phyloP scores from a whole-genome alignment of 1,139 yeast genomes.

The Saccharomyces hybrid region DNA sequence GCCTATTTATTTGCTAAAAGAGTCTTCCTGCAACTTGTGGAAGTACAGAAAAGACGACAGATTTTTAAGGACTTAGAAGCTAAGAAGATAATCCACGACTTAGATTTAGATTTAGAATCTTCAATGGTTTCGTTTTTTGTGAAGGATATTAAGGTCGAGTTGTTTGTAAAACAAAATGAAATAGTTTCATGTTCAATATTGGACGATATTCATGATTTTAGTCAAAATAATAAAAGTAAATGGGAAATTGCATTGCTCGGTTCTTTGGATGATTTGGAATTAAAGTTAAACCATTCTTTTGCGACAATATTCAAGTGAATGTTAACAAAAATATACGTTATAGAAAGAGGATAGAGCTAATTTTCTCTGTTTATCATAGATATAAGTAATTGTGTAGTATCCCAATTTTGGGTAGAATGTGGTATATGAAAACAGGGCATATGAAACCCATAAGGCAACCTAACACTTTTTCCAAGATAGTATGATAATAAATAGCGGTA shows the following conservation, averaged over 20 bases:
- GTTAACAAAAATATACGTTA: not conserved
- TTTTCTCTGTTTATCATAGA: constrained; percentile 1
- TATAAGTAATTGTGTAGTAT: constrained; percentile 15
- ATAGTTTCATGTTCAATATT: constrained; percentile 13
- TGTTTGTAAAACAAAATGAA: constrained; percentile 13
- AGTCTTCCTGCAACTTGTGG: constrained; percentile 14
- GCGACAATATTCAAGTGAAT: not conserved
- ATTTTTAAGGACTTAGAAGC: constrained; percentile 13
- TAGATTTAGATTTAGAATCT: constrained; percentile 19
- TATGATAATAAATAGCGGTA: constrained; percentile 59
- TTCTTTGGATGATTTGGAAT: constrained; percentile 12
- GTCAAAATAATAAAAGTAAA: constrained; percentile 4
- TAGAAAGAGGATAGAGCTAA: not conserved
- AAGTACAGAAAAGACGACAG: constrained; percentile 13
- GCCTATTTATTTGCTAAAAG: constrained; percentile 25
- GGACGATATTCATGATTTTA: constrained; percentile 6
- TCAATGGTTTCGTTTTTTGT: constrained; percentile 17
- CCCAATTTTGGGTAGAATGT: constrained; percentile 17
- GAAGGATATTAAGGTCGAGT: constrained; percentile 9
- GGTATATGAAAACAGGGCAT: constrained; percentile 36
- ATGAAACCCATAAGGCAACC: constrained; percentile 45
- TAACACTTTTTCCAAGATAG: constrained; percentile 45
- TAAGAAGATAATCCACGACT: constrained; percentile 11
- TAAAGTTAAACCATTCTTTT: constrained; percentile 7
- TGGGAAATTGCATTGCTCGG: constrained; percentile 14